phyloP scores from a whole-genome alignment of 2,329 filamentous ascomycete genomes.

The Zymoseptoria brevis region DNA sequence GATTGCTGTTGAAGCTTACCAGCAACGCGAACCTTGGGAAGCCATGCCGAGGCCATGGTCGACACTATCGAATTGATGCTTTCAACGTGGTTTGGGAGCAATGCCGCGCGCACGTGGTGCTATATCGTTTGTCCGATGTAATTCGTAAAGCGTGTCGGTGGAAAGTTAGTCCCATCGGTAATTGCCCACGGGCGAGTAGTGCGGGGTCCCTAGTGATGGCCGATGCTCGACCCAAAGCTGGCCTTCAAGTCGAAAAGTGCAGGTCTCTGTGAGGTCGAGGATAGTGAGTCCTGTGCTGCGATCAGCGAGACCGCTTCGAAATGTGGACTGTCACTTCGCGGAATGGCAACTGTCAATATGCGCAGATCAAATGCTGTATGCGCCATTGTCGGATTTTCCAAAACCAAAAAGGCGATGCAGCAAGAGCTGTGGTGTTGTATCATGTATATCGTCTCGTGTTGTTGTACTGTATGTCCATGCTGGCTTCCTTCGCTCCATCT shows the following conservation, averaged over 20 bases:
- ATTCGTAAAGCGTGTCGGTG: background rate
- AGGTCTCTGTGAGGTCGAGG: background rate
- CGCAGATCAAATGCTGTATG: background rate
- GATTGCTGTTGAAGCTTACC: slow-evolving; percentile 6
- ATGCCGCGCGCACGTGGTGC: background rate
- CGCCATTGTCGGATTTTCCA: background rate
- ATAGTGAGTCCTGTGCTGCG: background rate
- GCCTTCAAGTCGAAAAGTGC: background rate
- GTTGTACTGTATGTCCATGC: background rate
- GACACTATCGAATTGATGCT: background rate
- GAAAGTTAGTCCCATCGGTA: background rate
- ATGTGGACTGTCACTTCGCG: background rate
- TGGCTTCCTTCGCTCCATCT: background rate
- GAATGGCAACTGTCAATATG: background rate
- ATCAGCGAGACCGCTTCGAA: background rate
- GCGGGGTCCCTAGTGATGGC: background rate
- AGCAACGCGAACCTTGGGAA: slow-evolving; percentile 20
- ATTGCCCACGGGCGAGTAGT: background rate
- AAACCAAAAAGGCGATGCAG: background rate
- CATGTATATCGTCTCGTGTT: background rate
- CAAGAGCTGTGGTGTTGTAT: background rate
- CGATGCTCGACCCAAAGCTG: background rate
- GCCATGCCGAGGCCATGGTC: slow-evolving; percentile 7
- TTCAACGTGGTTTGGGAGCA: background rate
- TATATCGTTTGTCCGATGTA: background rate